These are phyloP conservation scores for Datura wrightii DNA, from an alignment of 257 asterid species.

Conservation along the genomic window DNA sequence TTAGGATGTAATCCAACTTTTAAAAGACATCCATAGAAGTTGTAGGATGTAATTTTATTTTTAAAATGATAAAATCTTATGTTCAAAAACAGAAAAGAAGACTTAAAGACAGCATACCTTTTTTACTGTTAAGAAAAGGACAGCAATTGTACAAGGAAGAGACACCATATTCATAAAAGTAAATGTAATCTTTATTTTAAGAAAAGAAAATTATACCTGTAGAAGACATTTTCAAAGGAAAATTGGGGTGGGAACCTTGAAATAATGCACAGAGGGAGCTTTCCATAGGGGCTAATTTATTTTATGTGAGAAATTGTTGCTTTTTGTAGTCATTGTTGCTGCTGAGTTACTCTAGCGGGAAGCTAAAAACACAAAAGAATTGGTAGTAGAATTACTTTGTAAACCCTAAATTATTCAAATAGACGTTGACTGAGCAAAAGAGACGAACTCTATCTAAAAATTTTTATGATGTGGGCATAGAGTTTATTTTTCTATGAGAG, in stretches of 20 bases:
- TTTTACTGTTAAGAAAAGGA: not conserved
- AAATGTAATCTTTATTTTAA: not conserved
- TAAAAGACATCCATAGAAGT: not conserved
- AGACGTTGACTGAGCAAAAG: slow-evolving; percentile 5
- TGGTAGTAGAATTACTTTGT: not conserved
- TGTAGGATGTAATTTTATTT: not conserved
- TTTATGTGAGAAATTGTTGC: not conserved
- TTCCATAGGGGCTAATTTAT: slow-evolving; percentile 14
- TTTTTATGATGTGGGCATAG: not conserved
- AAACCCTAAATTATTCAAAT: slow-evolving; percentile 5
- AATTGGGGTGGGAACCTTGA: slow-evolving; percentile 3
- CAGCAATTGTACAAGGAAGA: not conserved
- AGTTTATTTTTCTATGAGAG: not conserved
- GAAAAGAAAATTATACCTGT: not conserved
- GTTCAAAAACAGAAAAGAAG: not conserved
- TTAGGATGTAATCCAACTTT: not conserved
- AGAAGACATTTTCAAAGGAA: slow-evolving; percentile 18
- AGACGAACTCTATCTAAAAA: not conserved
- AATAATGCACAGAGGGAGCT: not conserved
- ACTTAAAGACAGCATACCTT: not conserved
- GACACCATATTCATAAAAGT: not conserved
- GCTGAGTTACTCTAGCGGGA: slow-evolving; percentile 18
- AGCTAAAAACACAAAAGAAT: not conserved
- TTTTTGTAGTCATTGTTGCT: not conserved
- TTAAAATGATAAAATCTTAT: not conserved